Percentiles rank a stretch among this genome's conserved stretches.
These are phyloP conservation scores for Coemansia sp. DNA, from an alignment of 192 early-diverging fungal species.

Conservation along the genomic window DNA sequence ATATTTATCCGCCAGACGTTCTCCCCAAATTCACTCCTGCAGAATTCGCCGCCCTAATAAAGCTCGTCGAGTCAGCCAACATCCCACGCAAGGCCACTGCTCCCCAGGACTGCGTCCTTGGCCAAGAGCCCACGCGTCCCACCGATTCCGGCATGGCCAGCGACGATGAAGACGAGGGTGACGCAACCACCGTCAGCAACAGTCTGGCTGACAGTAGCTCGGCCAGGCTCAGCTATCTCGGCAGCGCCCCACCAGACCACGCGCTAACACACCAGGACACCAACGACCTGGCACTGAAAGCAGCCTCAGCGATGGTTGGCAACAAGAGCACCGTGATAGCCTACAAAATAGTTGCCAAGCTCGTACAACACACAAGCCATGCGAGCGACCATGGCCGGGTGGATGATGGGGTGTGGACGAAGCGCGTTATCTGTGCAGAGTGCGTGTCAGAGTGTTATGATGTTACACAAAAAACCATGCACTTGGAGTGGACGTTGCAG, in stretches of 20 bases:
- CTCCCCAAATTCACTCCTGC: background rate
- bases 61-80: background rate
- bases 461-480: background rate
- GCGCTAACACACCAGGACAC: background rate
- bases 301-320: background rate
- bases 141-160: background rate
- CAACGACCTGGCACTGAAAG: background rate
- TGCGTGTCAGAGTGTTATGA: background rate
- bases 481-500: slow-evolving; percentile 5
- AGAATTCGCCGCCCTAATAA: slow-evolving; percentile 8
- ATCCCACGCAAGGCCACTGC: background rate
- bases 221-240: background rate
- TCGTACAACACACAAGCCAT: slow-evolving; percentile 24
- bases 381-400: slow-evolving; percentile 17
- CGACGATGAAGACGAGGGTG: background rate
- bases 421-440: slow-evolving; percentile 11
- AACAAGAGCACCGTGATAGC: background rate
- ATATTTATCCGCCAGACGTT: slow-evolving; percentile 1
- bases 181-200: background rate
- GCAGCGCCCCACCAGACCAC: background rate
- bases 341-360: slow-evolving; percentile 23
- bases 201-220: background rate
- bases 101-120: background rate
- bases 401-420: slow-evolving; percentile 19
- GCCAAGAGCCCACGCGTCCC: background rate